phyloP scores from a whole-genome alignment of 164 flowering plant genomes.

The Liquidambar formosana region DNA sequence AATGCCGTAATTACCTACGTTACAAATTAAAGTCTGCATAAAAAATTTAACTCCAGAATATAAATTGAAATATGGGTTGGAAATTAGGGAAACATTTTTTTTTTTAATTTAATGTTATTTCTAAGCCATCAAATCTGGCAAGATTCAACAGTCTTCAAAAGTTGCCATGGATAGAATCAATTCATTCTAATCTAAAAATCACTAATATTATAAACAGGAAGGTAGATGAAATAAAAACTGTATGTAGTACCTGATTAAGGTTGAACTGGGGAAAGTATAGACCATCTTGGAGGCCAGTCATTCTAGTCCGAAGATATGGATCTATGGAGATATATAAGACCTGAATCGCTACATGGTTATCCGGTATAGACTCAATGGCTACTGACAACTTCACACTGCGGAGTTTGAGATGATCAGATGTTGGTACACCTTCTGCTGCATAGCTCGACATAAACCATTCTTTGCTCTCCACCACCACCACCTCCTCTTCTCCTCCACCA shows the following conservation, averaged over 20 bases:
- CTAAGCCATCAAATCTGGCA: too few relatives aligned
- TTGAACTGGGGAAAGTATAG: slow-evolving; percentile 28
- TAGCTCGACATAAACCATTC: slow-evolving; percentile 42
- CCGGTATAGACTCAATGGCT: slow-evolving; percentile 29
- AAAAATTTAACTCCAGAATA: too few relatives aligned
- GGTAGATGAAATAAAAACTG: too few relatives aligned
- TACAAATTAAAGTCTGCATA: too few relatives aligned
- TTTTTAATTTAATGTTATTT: too few relatives aligned
- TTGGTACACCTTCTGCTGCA: slow-evolving; percentile 32
- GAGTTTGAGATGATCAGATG: slow-evolving; percentile 39
- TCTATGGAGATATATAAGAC: slow-evolving; percentile 38
- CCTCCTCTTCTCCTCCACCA: too few relatives aligned
- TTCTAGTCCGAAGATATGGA: slow-evolving; percentile 34
- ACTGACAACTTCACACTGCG: slow-evolving; percentile 13
- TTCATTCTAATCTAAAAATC: too few relatives aligned
- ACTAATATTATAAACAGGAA: too few relatives aligned
- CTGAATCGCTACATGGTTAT: slow-evolving; percentile 30
- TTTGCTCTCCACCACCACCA: slow-evolving; percentile 28
- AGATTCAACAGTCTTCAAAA: too few relatives aligned
- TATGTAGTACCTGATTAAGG: slow-evolving; percentile 34
- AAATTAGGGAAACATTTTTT: too few relatives aligned
- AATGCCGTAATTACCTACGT: slow-evolving; percentile 22
- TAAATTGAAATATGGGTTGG: too few relatives aligned
- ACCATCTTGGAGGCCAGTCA: slow-evolving; percentile 37
- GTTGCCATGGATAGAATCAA: too few relatives aligned